phyloP scores from a whole-genome alignment of 2,329 filamentous ascomycete genomes.

The Sporothrix pseudoabietina region DNA sequence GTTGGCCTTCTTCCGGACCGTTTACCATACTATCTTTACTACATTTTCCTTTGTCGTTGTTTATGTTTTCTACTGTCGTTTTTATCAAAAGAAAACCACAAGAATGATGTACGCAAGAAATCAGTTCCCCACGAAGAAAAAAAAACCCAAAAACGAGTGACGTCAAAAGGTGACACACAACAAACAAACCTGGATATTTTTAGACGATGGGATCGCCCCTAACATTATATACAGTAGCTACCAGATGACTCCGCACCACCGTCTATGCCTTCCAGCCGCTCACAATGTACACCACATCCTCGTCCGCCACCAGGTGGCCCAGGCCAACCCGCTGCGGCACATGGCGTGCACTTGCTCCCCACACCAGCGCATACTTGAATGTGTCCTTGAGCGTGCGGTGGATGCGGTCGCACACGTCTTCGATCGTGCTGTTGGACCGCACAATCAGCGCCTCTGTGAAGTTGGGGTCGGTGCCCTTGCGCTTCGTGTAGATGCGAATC shows the following conservation, averaged over 20 bases:
- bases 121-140: neutral
- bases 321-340: conserved; percentile 91
- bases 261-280: conserved; percentile 62
- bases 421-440: conserved; percentile 80
- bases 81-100: neutral
- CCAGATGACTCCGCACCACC: no score
- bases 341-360: conserved; percentile 95
- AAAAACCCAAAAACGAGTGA: neutral
- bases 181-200: conserved; percentile 9
- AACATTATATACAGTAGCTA: conserved; percentile 14
- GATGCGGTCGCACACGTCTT: conserved; percentile 95
- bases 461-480: conserved; percentile 86
- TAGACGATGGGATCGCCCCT: neutral
- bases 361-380: conserved; percentile 97
- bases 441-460: conserved; percentile 94
- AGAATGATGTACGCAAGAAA: conserved; percentile 10
- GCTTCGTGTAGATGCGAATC: conserved; percentile 94
- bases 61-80: neutral
- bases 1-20: neutral
- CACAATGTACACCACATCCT: conserved; percentile 69
- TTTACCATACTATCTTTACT: neutral
- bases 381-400: conserved; percentile 95
- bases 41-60: conserved; percentile 18
- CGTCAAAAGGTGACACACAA: neutral
- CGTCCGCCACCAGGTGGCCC: conserved; percentile 72